Evolutionary conservation across 495 filamentous ascomycete species (phyloP).

Genomic region (Xylaria scruposa): DNA sequence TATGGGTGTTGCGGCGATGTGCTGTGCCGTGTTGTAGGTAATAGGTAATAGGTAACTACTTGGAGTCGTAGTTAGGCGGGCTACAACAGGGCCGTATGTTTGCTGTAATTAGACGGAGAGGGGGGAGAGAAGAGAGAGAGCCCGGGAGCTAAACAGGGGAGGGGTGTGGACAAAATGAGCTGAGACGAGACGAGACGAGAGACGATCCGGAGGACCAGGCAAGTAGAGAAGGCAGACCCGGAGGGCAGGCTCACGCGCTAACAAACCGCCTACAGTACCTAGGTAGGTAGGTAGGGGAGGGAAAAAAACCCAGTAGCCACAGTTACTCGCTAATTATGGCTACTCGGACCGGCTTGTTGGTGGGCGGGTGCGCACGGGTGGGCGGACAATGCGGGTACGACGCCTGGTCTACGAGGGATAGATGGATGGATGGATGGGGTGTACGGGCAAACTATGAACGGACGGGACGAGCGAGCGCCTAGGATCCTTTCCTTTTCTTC

Average conservation of each 20-base stretch:
- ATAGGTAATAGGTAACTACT: no score
- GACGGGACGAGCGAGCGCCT: neutral
- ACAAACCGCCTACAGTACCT: neutral
- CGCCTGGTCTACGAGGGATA: constrained; percentile 20
- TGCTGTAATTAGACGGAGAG: constrained; percentile 7
- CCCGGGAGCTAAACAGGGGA: constrained; percentile 9
- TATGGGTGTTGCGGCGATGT: neutral
- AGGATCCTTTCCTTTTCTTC: neutral
- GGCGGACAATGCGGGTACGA: constrained; percentile 30
- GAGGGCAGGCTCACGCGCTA: constrained; percentile 18
- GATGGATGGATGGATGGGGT: constrained; percentile 3
- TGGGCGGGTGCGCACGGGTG: constrained; percentile 28
- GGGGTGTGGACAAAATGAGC: constrained; percentile 11
- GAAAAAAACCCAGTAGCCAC: constrained; percentile 4
- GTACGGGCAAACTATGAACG: neutral
- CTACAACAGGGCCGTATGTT: neutral
- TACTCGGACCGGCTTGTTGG: constrained; percentile 32
- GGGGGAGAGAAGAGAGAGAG: neutral
- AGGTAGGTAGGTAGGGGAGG: neutral
- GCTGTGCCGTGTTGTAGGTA: neutral
- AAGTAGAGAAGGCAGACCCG: constrained; percentile 15
- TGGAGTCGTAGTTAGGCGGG: neutral
- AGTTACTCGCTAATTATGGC: constrained; percentile 28
- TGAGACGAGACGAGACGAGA: constrained; percentile 15
- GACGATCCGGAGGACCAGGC: constrained; percentile 22